phyloP scores from a whole-genome alignment of 257 asterid genomes.

The Capsicum chinense region DNA sequence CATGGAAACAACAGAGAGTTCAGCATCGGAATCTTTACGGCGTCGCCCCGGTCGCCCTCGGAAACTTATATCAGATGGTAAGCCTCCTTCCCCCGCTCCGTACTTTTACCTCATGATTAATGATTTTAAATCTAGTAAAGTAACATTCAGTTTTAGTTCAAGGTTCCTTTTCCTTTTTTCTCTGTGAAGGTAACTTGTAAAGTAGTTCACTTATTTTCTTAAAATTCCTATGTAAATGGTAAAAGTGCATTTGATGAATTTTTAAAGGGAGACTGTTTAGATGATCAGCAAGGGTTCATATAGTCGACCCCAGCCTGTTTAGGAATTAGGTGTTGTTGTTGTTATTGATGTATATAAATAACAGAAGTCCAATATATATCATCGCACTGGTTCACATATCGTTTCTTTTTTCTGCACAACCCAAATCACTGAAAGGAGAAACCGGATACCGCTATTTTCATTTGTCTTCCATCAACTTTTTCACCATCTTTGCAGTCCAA shows the following conservation, averaged over 20 bases:
- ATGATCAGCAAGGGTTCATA: background rate
- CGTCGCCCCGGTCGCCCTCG: background rate
- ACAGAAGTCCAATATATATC: background rate
- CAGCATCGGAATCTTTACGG: background rate
- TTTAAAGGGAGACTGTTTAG: background rate
- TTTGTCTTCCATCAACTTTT: slow-evolving; percentile 10
- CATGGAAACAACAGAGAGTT: background rate
- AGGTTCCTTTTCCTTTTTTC: background rate
- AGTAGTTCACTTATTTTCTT: background rate
- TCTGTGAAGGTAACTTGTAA: background rate
- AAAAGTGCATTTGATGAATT: background rate
- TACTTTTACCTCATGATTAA: background rate
- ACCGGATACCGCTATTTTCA: background rate
- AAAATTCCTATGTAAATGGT: background rate
- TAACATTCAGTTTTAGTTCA: slow-evolving; percentile 7
- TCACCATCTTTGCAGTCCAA: background rate
- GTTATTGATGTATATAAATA: no score
- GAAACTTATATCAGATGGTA: background rate
- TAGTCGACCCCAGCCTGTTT: background rate
- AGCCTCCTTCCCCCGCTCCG: background rate
- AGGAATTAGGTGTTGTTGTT: background rate
- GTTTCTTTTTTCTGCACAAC: background rate
- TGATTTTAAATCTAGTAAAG: background rate
- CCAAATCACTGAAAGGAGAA: background rate
- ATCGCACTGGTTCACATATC: background rate